These are phyloP conservation scores for Xylariaceae sp. DNA, from an alignment of 2,329 filamentous ascomycete species.

Conservation along the genomic window DNA sequence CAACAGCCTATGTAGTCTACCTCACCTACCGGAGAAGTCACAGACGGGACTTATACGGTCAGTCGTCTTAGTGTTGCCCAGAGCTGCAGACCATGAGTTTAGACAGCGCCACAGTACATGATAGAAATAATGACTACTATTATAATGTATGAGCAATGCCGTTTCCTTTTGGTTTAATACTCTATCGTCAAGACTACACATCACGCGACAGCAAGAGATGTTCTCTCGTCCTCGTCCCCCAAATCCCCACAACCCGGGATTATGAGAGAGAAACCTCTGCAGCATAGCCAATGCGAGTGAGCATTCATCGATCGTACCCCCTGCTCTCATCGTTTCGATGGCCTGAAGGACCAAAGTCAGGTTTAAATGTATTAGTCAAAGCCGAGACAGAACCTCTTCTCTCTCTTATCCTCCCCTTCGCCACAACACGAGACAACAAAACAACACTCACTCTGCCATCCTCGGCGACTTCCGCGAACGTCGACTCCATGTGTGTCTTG, in stretches of 20 bases:
- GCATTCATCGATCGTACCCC: neutral
- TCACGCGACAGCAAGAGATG: constrained; percentile 1
- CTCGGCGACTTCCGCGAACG: neutral
- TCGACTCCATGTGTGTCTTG: neutral
- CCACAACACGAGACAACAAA: neutral
- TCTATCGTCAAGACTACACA: neutral
- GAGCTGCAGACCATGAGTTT: too few relatives aligned
- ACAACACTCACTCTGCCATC: neutral
- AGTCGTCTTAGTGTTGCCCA: too few relatives aligned
- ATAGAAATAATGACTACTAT: too few relatives aligned
- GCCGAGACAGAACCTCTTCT: neutral
- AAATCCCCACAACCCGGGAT: constrained; percentile 11
- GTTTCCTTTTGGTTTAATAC: too few relatives aligned
- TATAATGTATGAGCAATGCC: too few relatives aligned
- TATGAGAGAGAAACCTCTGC: neutral
- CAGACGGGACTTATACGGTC: too few relatives aligned
- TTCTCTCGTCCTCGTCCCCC: neutral
- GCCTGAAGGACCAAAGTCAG: neutral
- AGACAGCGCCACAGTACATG: too few relatives aligned
- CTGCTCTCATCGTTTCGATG: constrained; percentile 11
- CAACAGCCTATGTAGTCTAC: too few relatives aligned
- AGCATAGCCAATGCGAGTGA: constrained; percentile 12
- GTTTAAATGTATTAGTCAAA: neutral
- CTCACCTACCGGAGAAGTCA: too few relatives aligned
- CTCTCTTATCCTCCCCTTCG: neutral